Evolutionary conservation across 1,139 yeast species (phyloP).

Genomic region (Debaryomyces psychrophilus): DNA sequence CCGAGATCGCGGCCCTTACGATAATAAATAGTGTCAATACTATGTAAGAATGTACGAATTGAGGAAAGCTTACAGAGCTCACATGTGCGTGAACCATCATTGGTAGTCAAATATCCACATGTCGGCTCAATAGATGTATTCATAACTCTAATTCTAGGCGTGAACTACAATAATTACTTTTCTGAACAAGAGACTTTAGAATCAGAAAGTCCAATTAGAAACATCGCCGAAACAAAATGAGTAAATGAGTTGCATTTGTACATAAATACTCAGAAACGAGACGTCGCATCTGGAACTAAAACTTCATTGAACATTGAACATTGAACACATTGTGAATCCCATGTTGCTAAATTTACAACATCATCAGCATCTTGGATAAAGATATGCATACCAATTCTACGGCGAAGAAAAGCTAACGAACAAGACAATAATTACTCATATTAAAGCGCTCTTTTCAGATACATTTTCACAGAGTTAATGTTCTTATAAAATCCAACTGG

Average conservation of each 20-base stretch:
- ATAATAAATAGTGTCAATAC: constrained; percentile 19
- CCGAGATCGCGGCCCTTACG: constrained; percentile 63
- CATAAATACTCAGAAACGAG: constrained; percentile 43
- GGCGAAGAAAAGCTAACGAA: constrained; percentile 37
- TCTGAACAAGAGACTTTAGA: constrained; percentile 50
- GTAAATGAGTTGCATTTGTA: constrained; percentile 30
- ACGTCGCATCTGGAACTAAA: constrained; percentile 30
- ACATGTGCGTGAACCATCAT: constrained; percentile 21
- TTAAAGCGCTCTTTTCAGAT: constrained; percentile 44
- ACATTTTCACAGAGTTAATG: constrained; percentile 40
- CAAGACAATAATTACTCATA: constrained; percentile 47
- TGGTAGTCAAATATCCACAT: constrained; percentile 30
- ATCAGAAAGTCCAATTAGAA: constrained; percentile 56
- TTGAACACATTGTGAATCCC: constrained; percentile 33
- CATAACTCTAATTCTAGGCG: constrained; percentile 45
- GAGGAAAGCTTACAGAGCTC: constrained; percentile 23
- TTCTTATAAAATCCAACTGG: constrained; percentile 72
- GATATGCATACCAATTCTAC: constrained; percentile 44
- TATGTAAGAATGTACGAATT: constrained; percentile 25
- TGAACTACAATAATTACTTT: constrained; percentile 48
- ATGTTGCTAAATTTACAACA: constrained; percentile 37
- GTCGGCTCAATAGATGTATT: constrained; percentile 26
- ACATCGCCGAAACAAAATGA: constrained; percentile 53
- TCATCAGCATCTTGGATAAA: constrained; percentile 42
- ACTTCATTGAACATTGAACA: constrained; percentile 44